Conservation (phyloP, 176 grass and related monocot genomes). For the maize (Zea mays) region DNA sequence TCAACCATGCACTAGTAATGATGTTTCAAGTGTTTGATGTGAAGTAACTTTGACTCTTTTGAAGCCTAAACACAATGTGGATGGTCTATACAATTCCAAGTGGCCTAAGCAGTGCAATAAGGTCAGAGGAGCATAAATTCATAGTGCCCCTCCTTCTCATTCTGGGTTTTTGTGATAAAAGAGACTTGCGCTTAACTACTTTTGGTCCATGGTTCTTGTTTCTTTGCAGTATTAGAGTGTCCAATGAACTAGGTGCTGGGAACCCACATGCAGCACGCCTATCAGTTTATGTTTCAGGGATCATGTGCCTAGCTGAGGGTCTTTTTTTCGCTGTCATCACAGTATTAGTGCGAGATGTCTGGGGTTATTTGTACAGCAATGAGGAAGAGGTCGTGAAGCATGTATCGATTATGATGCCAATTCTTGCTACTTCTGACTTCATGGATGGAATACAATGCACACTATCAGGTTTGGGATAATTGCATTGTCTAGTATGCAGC, state of each 20-base stretch:
- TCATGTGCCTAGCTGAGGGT: slow-evolving; percentile 68
- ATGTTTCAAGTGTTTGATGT: slow-evolving; percentile 22
- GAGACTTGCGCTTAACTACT: slow-evolving; percentile 16
- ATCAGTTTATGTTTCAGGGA: slow-evolving; percentile 57
- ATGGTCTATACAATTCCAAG: slow-evolving; percentile 98
- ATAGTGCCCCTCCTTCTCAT: neutral
- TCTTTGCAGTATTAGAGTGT: slow-evolving; percentile 75
- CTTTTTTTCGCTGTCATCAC: slow-evolving; percentile 61
- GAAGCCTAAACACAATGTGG: slow-evolving; percentile 93
- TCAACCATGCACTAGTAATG: neutral
- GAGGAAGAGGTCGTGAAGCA: slow-evolving; percentile 69
- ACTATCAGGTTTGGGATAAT: slow-evolving; percentile 65
- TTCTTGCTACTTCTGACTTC: slow-evolving; percentile 85
- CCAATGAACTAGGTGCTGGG: slow-evolving; percentile 89
- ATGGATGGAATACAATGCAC: slow-evolving; percentile 96
- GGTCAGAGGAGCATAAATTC: slow-evolving; percentile 38
- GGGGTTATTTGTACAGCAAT: slow-evolving; percentile 81
- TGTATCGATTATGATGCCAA: slow-evolving; percentile 80
- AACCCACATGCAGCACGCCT: slow-evolving; percentile 53
- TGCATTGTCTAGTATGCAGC: neutral
- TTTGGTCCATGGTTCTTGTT: slow-evolving; percentile 10
- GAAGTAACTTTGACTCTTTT: slow-evolving; percentile 8
- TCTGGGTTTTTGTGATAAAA: neutral
- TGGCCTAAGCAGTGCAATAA: slow-evolving; percentile 80
- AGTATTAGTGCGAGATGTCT: slow-evolving; percentile 57